Evolutionary conservation across 495 filamentous ascomycete genomes (phyloP).

Genomic region (Daldinia childiae): DNA sequence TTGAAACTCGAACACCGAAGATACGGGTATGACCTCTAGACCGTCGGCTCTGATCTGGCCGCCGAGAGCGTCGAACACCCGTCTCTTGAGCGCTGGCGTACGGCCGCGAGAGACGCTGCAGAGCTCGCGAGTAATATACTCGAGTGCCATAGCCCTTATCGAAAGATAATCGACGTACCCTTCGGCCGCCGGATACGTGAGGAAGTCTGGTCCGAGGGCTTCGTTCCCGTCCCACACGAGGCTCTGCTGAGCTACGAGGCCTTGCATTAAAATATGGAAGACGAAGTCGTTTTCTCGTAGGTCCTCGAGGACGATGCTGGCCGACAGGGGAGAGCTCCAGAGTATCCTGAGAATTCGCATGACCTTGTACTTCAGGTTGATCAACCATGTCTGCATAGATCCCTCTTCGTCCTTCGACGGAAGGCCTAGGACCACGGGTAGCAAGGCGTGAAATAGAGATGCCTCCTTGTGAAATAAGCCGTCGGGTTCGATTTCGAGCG

Average conservation of each 20-base stretch:
- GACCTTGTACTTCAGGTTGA: slow-evolving; percentile 75
- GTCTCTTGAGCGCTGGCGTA: slow-evolving; percentile 76
- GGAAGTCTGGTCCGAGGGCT: slow-evolving; percentile 64
- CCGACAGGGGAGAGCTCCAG: slow-evolving; percentile 86
- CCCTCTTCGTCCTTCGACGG: slow-evolving; percentile 67
- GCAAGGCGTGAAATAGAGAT: slow-evolving; percentile 84
- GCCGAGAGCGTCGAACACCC: slow-evolving; percentile 80
- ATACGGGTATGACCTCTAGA: slow-evolving; percentile 68
- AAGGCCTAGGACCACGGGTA: slow-evolving; percentile 70
- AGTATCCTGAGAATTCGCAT: slow-evolving; percentile 80
- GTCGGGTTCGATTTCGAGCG: slow-evolving; percentile 68
- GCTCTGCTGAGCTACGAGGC: slow-evolving; percentile 68
- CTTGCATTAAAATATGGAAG: slow-evolving; percentile 70
- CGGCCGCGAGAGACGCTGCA: slow-evolving; percentile 74
- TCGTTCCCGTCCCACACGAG: slow-evolving; percentile 74
- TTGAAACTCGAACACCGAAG: slow-evolving; percentile 88
- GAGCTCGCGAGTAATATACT: slow-evolving; percentile 86
- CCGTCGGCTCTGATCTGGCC: slow-evolving; percentile 74
- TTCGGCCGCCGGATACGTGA: slow-evolving; percentile 66
- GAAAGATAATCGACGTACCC: slow-evolving; percentile 78
- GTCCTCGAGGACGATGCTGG: slow-evolving; percentile 74
- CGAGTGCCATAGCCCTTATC: slow-evolving; percentile 75
- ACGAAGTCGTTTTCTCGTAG: slow-evolving; percentile 79
- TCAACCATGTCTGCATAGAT: slow-evolving; percentile 73
- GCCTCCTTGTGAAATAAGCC: slow-evolving; percentile 70